Conservation (phyloP, 2,329 filamentous ascomycete species). For the Penicillium sumatraense region DNA sequence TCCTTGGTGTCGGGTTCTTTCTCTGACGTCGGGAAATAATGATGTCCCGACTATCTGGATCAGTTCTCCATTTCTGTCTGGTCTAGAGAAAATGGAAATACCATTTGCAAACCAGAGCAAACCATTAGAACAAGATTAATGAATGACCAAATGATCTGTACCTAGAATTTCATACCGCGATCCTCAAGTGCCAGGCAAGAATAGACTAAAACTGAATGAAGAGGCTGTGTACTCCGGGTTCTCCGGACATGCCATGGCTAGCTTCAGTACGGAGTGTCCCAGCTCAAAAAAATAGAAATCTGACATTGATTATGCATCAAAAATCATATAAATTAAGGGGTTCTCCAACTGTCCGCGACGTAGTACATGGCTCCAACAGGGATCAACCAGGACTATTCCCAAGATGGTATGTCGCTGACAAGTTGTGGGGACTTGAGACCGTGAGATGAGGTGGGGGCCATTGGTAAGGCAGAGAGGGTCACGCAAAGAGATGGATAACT, state of each 20-base stretch:
- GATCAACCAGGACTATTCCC: conserved; percentile 10
- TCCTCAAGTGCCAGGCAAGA: no score
- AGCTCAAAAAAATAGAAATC: background rate
- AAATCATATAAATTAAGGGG: background rate
- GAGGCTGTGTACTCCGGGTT: background rate
- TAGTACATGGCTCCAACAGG: background rate
- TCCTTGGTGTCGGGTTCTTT: background rate
- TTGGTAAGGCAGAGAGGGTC: background rate
- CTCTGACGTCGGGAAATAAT: background rate
- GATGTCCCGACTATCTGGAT: background rate
- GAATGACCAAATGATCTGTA: no score
- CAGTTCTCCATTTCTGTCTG: no score
- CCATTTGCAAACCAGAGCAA: no score
- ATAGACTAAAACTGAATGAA: no score
- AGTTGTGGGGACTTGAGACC: conserved; percentile 3
- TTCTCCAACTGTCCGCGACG: background rate
- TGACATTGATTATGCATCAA: background rate
- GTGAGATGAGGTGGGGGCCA: conserved; percentile 4
- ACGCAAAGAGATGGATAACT: background rate
- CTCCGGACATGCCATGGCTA: background rate
- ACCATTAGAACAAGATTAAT: no score
- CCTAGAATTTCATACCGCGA: no score
- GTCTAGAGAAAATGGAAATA: no score
- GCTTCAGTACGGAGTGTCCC: no score
- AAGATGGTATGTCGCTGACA: conserved; percentile 18